phyloP scores from a whole-genome alignment of 805 yeast genomes.

The Peterozyma xylosa region DNA sequence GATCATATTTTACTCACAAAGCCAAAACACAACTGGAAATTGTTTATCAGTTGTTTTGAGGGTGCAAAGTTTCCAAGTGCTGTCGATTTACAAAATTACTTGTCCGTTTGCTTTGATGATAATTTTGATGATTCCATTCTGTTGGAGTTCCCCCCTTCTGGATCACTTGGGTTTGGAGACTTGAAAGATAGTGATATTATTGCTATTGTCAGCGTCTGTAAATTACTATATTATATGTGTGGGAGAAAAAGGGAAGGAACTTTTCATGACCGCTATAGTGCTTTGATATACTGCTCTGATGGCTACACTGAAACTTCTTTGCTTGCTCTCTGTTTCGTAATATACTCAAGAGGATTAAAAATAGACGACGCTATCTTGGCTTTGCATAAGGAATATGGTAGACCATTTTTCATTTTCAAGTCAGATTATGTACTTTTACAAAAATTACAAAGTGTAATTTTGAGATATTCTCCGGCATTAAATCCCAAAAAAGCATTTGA shows the following conservation, averaged over 20 bases:
- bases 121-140: slow-evolving; percentile 16
- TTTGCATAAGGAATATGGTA: slow-evolving; percentile 52
- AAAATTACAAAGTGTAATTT: slow-evolving; percentile 56
- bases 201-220: slow-evolving; percentile 63
- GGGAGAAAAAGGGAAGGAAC: slow-evolving; percentile 8
- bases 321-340: slow-evolving; percentile 60
- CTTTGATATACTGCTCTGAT: slow-evolving; percentile 73
- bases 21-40: slow-evolving; percentile 47
- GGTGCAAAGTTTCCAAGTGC: slow-evolving; percentile 47
- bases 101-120: slow-evolving; percentile 9
- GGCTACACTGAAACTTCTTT: slow-evolving; percentile 90
- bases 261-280: slow-evolving; percentile 24
- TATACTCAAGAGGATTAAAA: slow-evolving; percentile 55
- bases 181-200: slow-evolving; percentile 52
- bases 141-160: slow-evolving; percentile 77
- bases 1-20: slow-evolving; percentile 32
- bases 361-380: slow-evolving; percentile 60
- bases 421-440: slow-evolving; percentile 62
- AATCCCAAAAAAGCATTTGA: slow-evolving; percentile 7
- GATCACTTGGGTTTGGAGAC: slow-evolving; percentile 73
- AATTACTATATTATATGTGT: slow-evolving; percentile 45
- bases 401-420: slow-evolving; percentile 82
- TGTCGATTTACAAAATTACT: slow-evolving; percentile 23
- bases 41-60: slow-evolving; percentile 53
- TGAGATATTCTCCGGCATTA: slow-evolving; percentile 47